Base-by-base conservation (phyloP, 2,329 filamentous ascomycete genomes). In the Fusarium virguliforme region DNA sequence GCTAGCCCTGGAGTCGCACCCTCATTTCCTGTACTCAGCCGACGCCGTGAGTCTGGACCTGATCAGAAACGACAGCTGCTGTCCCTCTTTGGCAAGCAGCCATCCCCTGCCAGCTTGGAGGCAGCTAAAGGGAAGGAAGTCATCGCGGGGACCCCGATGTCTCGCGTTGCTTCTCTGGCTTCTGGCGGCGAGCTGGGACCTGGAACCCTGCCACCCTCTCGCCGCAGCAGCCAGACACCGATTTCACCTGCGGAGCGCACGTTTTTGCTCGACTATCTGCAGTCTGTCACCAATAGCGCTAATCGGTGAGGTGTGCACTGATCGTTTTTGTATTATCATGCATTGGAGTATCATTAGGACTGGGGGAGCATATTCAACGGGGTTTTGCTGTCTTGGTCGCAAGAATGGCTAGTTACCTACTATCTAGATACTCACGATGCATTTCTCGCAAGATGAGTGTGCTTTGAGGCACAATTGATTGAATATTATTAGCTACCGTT, bases 181-280 rank as follows among this genome's bases (percentile, higher is more conserved):
- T 84, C 85, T 58, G 80, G 79, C 9, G 81, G 80, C 12, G 82
- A 83, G 24, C 40, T 64, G 55, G 67, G 32, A 26, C 58, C 62
- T 24, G 58, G 54, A n/a, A 67, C 60, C 35, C 26, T 71, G 46
- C 64, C 73, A 2, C 78, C 72, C 26, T 82, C 81, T 38, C 81
- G 85, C 41, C 82, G 85, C 10, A 84, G 83, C 18, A 87, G 85
- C 67, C 83, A 87, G 75, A 84, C 85, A 34, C 83, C 87, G 12
- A 89, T 90, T 48, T 92, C 91, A 4, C 88, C 92, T 0, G 91
- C 89, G 0, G 91, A 96, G 73, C 91, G 92, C 77, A 90, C 86
- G 15, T 96, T 96, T 75, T 82, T 97, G 77, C 84, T 96, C 57
- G 91, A 88, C 9, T 96, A 94, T 77, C 82, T 97, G 74, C 89